Conservation (phyloP, 2,329 filamentous ascomycete genomes). For the Colletotrichum agaves region DNA sequence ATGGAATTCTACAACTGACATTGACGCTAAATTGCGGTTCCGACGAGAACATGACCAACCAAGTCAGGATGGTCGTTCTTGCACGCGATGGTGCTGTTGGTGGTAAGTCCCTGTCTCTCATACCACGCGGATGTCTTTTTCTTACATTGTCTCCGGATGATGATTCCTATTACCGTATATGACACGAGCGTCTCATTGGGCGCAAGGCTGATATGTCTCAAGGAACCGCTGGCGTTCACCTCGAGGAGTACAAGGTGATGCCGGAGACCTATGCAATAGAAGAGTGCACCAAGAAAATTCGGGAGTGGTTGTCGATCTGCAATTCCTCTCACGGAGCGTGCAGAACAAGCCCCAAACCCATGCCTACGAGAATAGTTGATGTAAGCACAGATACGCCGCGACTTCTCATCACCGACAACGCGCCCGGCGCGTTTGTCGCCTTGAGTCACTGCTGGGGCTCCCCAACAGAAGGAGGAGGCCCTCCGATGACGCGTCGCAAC, state of each 20-base stretch:
- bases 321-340: not conserved
- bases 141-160: not conserved
- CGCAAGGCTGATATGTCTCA: not conserved
- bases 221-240: not conserved
- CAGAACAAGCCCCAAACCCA: not conserved
- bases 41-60: not conserved
- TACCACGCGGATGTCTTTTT: not conserved
- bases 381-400: not conserved
- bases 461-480: not conserved
- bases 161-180: not conserved
- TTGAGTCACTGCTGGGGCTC: slow-evolving; percentile 6
- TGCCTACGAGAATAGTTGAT: slow-evolving; percentile 5
- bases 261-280: not conserved
- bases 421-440: not conserved
- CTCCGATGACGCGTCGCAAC: not conserved
- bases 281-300: not conserved
- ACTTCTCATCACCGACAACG: not conserved
- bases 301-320: not conserved
- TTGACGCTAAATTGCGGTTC: not conserved
- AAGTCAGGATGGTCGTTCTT: not conserved
- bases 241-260: not conserved
- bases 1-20: not conserved
- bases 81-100: not conserved
- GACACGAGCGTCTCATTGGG: not conserved
- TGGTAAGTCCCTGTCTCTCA: not conserved